Base-by-base conservation (phyloP, 352 stramenopile species). In the Globisporangium mamillatum region DNA sequence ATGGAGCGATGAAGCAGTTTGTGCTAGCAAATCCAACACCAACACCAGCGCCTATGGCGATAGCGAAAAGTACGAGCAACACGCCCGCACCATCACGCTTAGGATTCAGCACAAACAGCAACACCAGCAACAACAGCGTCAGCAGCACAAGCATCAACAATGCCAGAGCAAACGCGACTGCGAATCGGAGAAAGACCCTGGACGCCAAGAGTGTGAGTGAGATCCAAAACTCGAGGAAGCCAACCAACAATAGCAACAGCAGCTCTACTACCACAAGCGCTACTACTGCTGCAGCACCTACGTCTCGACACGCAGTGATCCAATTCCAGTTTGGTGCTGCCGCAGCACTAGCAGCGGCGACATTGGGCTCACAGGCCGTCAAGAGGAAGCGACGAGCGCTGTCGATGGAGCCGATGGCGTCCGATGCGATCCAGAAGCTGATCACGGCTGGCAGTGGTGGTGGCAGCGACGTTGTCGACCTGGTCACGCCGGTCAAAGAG, bases 401-500 rank as follows among this genome's bases (percentile, higher is more conserved):
- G 20, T 91, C 82, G 4, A 92, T 92, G 84, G 84, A 92, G 59
- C 82, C 84, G 0, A 84, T 84, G 73, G 75, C 80, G 38, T 89
- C 82, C 3, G 79, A 92, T 55, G 73, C 78, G 2, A 92, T 91
- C 25, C 67, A 84, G 48, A 85, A 83, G 59, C 71, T 88, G 32
- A 68, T 92, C 18, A 77, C 74, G 1, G 69, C 60, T 4, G 25
- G 60, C 16, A 46, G 22, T 10, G 27, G 25, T 24, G 18, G 44
- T 8, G 44, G 44, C 14, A 18, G 36, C 14, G 44, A 52, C 18
- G 44, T 22, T 16, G 44, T 52, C 18, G 27, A 60, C 14, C 22
- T 54, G 6, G 9, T 54, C 20, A 65, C 60, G 12, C 60, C 60
- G 32, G 25, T n/a, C 22, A 65, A 65, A 20, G 60, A 58, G 60